phyloP scores from a whole-genome alignment of 2,329 filamentous ascomycete genomes.

The Phoma sp. region DNA sequence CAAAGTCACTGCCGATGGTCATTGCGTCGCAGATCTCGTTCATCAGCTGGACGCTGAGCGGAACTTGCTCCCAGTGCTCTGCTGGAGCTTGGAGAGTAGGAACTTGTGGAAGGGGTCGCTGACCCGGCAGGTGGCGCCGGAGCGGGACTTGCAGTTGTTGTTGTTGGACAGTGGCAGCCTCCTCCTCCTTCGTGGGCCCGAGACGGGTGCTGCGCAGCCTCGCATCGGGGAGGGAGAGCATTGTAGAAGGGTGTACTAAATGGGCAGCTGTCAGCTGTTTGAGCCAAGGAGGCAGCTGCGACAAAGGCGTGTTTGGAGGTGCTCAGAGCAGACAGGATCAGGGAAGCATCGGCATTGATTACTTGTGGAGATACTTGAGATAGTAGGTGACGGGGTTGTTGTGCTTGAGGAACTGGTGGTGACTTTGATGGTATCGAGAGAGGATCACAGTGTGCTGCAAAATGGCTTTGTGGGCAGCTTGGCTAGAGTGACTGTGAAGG shows the following conservation, averaged over 20 bases:
- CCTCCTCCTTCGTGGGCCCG: background rate
- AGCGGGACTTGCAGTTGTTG: background rate
- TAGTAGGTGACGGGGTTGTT: background rate
- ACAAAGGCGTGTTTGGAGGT: background rate
- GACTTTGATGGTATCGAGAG: background rate
- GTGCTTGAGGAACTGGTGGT: background rate
- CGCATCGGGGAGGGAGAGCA: background rate
- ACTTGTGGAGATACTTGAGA: background rate
- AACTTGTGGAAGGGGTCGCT: background rate
- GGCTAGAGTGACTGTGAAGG: background rate
- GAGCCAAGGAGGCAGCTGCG: background rate
- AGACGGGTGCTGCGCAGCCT: background rate
- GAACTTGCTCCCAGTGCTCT: background rate
- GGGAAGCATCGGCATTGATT: background rate
- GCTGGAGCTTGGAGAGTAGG: background rate
- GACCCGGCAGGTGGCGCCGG: background rate
- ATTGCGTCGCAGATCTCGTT: constrained; percentile 6
- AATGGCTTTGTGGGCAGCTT: background rate
- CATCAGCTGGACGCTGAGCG: background rate
- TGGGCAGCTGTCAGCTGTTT: too few species aligned
- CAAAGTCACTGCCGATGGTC: constrained; percentile 1
- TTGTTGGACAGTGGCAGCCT: background rate
- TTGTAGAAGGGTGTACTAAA: background rate
- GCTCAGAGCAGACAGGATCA: background rate
- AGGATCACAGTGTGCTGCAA: background rate